Base-by-base conservation (phyloP, 345 rosid genomes). In the Geranium brycei region DNA sequence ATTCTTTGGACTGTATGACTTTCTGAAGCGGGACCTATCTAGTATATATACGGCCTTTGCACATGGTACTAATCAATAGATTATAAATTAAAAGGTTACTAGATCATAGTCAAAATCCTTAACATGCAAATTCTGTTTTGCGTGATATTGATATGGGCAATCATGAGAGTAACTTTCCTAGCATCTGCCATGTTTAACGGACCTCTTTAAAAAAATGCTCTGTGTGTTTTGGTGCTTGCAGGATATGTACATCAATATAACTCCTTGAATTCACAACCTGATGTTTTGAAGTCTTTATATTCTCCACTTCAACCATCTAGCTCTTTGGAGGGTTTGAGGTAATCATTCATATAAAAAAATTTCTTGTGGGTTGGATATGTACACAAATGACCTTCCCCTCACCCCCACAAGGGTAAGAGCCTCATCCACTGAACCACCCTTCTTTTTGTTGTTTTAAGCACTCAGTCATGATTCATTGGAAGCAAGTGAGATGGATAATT, bases 291-390 rank as follows among this genome's bases (percentile, higher is more conserved):
- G 73, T 85, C 98, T 32, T 70, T 91, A 19, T 91, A 89, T 79
- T 91, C 98, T 68, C 98, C 96, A 66, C 98, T 91, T 73, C 98
- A 91, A 72, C 89, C 83, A 59, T 84, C 92, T 71, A 91, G 96
- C 76, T 74, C 98, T 62, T 82, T 91, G 80, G 98, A 91, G 79
- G 86, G 87, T 66, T 75, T 91, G 79, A 89, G 96, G 98, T 87
- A 80, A 58, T 53, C 57, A 31, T 19, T 19, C 51, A 32, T 5
- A 7, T 35, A 7, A 35, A 4, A 4, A 4, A 4, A 4, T 1
- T 17, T 38, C 28, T 58, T 41, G 28, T 57, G 31, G 41, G 41
- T 4, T 35, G 41, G 41, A 35, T 23, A 23, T 23, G 28, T 23
- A 23, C 28, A 23, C 41, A 4, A 35, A 7, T 35, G 41, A 35